phyloP scores from a whole-genome alignment of 768 basidiomycete species.

The Termitomyces sp. region DNA sequence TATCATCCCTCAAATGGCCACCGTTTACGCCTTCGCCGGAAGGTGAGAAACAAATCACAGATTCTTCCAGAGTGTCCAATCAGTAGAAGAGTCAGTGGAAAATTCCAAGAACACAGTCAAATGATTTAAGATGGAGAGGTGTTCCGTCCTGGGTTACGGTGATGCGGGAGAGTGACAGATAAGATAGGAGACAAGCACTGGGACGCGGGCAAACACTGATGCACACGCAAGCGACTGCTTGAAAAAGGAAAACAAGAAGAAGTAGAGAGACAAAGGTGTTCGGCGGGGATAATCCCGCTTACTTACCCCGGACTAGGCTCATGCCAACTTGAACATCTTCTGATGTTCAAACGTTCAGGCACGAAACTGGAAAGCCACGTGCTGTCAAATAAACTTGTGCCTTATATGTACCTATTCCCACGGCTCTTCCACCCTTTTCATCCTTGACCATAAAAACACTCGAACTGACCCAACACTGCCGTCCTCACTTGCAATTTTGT shows the following conservation, averaged over 20 bases:
- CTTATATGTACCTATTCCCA: not conserved
- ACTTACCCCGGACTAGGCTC: conserved; percentile 6
- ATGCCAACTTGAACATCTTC: not conserved
- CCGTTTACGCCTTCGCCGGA: conserved; percentile 12
- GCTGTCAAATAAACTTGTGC: not conserved
- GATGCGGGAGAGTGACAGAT: not conserved
- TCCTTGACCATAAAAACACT: not conserved
- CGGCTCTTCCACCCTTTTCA: not conserved
- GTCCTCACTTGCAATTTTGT: not conserved
- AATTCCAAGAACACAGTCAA: not conserved
- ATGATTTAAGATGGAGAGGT: not conserved
- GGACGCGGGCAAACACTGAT: not conserved
- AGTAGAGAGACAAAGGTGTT: not conserved
- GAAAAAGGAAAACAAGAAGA: not conserved
- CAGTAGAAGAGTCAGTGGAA: not conserved
- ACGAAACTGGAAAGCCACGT: conserved; percentile 9
- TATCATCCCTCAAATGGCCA: conserved; percentile 26
- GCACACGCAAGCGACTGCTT: not conserved
- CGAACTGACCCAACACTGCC: no score
- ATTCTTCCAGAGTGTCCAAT: conserved; percentile 20
- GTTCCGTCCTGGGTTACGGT: not conserved
- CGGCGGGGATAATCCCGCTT: conserved; percentile 11
- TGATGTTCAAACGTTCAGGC: conserved; percentile 9
- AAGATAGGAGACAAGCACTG: not conserved
- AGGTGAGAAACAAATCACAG: conserved; percentile 18